Conservation (phyloP, 2,329 filamentous ascomycete genomes). For the Fusarium vanettenii region DNA sequence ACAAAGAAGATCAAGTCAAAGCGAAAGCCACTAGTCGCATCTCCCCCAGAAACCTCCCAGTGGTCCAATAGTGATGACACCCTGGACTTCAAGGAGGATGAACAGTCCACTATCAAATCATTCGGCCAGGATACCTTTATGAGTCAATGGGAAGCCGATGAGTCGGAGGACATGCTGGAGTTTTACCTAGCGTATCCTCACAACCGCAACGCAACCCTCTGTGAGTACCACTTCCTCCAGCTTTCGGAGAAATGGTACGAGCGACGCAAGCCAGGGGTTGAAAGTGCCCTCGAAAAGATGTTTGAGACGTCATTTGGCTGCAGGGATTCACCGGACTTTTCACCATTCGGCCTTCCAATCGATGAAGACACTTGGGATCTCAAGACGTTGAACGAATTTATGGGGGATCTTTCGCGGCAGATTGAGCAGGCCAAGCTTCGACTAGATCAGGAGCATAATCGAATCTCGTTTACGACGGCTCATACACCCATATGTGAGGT, state of each 20-base stretch:
- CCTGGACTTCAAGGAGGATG: neutral
- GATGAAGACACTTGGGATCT: conserved; percentile 12
- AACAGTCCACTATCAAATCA: neutral
- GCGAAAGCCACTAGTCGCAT: neutral
- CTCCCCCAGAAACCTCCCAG: neutral
- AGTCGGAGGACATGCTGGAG: conserved; percentile 5
- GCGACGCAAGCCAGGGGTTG: conserved; percentile 2
- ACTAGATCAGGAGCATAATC: neutral
- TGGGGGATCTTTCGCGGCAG: neutral
- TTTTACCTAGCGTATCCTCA: conserved; percentile 36
- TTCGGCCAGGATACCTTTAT: conserved; percentile 15
- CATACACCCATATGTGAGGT: conserved; percentile 6
- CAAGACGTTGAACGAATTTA: conserved; percentile 6
- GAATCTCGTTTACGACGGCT: neutral
- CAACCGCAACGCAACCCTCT: conserved; percentile 28
- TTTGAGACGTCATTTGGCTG: neutral
- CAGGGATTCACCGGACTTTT: conserved; percentile 8
- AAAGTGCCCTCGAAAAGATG: neutral
- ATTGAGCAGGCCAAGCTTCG: neutral
- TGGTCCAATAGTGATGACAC: neutral
- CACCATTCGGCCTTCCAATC: conserved; percentile 15
- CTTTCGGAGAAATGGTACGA: conserved; percentile 29
- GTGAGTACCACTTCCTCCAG: conserved; percentile 17
- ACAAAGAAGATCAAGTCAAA: conserved; percentile 2
- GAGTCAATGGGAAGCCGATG: neutral